Percentiles rank a stretch among this genome's conserved stretches.
These are phyloP conservation scores for Fusarium robinianum DNA, from an alignment of 2,329 filamentous ascomycete genomes.

Conservation along the genomic window DNA sequence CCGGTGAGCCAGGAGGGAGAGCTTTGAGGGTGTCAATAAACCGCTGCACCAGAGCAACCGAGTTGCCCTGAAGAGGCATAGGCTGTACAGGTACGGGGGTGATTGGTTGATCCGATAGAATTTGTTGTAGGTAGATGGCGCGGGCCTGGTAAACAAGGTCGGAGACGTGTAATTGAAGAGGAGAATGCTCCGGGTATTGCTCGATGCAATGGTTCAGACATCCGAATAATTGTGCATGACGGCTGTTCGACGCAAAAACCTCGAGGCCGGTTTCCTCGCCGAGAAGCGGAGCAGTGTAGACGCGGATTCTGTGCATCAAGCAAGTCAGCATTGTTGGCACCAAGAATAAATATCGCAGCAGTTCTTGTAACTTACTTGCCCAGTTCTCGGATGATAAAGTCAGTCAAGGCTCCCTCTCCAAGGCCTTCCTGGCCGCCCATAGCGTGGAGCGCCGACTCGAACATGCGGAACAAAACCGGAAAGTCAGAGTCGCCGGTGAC, in stretches of 20 bases:
- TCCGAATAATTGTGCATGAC: slow-evolving; percentile 27
- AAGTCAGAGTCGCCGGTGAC: slow-evolving; percentile 37
- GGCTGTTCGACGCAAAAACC: slow-evolving; percentile 30
- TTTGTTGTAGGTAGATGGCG: slow-evolving; percentile 82
- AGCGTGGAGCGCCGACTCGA: slow-evolving; percentile 34
- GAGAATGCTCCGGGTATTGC: slow-evolving; percentile 73
- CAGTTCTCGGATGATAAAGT: slow-evolving; percentile 33
- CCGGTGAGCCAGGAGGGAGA: slow-evolving; percentile 25
- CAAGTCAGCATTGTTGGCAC: not conserved
- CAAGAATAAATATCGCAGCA: too few relatives aligned
- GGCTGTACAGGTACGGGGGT: slow-evolving; percentile 15
- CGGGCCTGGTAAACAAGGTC: slow-evolving; percentile 87
- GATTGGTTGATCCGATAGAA: slow-evolving; percentile 23
- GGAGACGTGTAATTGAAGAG: slow-evolving; percentile 73
- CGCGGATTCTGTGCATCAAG: slow-evolving; percentile 54
- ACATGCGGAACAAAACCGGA: slow-evolving; percentile 32
- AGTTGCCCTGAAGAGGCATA: slow-evolving; percentile 1
- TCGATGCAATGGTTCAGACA: slow-evolving; percentile 50
- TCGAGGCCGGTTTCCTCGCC: slow-evolving; percentile 31
- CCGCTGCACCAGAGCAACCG: slow-evolving; percentile 27
- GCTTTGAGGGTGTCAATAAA: slow-evolving; percentile 33
- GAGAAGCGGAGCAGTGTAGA: slow-evolving; percentile 33
- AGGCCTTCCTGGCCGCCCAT: slow-evolving; percentile 32
- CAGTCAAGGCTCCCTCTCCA: slow-evolving; percentile 21
- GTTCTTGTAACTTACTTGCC: slow-evolving; percentile 32